Percentiles rank a stretch among this genome's conserved stretches.
phyloP scores from a whole-genome alignment of 805 yeast genomes.

The Candida berthetii region DNA sequence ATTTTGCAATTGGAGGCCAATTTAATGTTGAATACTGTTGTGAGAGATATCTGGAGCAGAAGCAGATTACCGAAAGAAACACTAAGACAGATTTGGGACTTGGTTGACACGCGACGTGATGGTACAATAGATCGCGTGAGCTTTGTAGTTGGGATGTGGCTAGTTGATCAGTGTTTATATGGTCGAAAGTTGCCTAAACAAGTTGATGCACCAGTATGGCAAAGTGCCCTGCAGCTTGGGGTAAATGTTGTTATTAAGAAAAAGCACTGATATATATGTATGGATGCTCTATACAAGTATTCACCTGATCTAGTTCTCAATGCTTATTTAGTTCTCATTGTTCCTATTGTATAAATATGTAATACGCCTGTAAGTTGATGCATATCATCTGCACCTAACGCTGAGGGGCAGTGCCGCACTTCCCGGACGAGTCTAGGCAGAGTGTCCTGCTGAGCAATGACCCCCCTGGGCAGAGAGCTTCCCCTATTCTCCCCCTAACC shows the following conservation, averaged over 20 bases:
- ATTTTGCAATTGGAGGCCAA: slow-evolving; percentile 14
- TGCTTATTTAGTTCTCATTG: too few relatives aligned
- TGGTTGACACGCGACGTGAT: slow-evolving; percentile 61
- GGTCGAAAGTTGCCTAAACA: slow-evolving; percentile 82
- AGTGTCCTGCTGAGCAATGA: too few relatives aligned
- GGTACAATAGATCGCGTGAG: slow-evolving; percentile 77
- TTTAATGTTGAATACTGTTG: slow-evolving; percentile 41
- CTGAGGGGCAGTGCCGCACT: too few relatives aligned
- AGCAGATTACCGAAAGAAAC: slow-evolving; percentile 64
- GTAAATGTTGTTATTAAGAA: slow-evolving; percentile 20
- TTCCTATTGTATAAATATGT: too few relatives aligned
- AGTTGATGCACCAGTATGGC: slow-evolving; percentile 72
- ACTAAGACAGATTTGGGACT: slow-evolving; percentile 58
- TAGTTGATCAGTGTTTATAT: slow-evolving; percentile 91
- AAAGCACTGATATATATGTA: slow-evolving; percentile 7
- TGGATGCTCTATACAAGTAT: too few relatives aligned
- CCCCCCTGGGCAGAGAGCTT: too few relatives aligned
- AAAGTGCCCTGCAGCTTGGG: slow-evolving; percentile 55
- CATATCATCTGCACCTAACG: too few relatives aligned
- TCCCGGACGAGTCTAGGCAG: too few relatives aligned
- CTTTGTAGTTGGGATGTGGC: slow-evolving; percentile 96
- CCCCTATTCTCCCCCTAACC: too few relatives aligned
- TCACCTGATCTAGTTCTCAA: too few relatives aligned
- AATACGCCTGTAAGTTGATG: too few relatives aligned
- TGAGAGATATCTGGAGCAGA: slow-evolving; percentile 73